phyloP scores from a whole-genome alignment of 163 green algal species.

The Coccomyxa subellipsoidea region DNA sequence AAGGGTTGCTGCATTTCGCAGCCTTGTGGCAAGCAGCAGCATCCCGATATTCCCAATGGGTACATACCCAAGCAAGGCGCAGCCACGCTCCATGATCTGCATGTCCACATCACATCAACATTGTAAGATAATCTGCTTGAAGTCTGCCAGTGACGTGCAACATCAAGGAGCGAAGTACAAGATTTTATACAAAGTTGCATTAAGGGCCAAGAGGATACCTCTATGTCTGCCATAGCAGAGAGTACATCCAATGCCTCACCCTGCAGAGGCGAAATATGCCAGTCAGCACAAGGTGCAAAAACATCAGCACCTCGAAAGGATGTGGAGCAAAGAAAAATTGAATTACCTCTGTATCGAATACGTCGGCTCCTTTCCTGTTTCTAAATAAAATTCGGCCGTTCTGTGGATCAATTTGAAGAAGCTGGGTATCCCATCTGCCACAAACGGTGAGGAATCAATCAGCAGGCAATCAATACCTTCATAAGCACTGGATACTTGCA shows the following conservation, averaged over 20 bases:
- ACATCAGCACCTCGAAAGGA: neutral
- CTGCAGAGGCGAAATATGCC: neutral
- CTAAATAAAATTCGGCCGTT: constrained; percentile 10
- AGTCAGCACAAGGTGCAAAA: no score
- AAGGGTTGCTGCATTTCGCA: constrained; percentile 37
- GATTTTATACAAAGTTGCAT: no score
- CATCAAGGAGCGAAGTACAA: no score
- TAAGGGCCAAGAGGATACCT: no score
- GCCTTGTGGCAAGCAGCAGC: constrained; percentile 43
- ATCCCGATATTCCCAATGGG: constrained; percentile 25
- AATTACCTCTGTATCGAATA: constrained; percentile 23
- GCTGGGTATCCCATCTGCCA: constrained; percentile 27
- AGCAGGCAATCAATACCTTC: no score
- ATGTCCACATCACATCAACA: neutral
- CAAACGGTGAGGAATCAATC: neutral
- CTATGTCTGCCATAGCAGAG: constrained; percentile 7
- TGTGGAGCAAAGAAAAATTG: neutral
- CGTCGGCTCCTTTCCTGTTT: constrained; percentile 1
- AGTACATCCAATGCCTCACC: constrained; percentile 11
- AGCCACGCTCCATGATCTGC: constrained; percentile 30
- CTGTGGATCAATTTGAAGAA: constrained; percentile 18
- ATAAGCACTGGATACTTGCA: no score
- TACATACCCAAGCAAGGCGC: constrained; percentile 48
- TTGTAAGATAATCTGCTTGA: no score
- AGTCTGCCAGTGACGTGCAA: no score